Evolutionary conservation across 129 eudicot species (phyloP), one percentile per base, ranked within the genome.

Genomic region (Calendula officinalis): DNA sequence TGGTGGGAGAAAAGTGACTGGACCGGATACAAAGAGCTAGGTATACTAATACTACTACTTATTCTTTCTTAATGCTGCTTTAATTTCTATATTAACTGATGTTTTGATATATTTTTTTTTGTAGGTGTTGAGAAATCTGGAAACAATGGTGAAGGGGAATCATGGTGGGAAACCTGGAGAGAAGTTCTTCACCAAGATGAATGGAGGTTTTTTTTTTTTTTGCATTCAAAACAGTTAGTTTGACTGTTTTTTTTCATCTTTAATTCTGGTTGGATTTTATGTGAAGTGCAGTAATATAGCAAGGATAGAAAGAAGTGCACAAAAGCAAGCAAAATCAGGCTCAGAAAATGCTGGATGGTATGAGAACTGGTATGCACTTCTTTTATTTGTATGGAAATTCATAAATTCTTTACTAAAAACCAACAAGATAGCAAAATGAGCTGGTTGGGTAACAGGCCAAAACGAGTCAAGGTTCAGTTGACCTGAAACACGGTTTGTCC

Each of bases 1-100:
- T 90, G 97, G 95, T 90, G 97, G 97, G 97, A 90, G 89, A 90
- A 90, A 79, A 90, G 97, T 90, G 97, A 90, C 67, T 86, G 92
- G 95, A 90, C 91, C 41, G 92, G 95, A 77, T 90, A 90, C 79
- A 90, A 90, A 75, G 97, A 90, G 81, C 91, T 90, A 79, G 97
- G 97, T 90, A 84, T 35, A 22, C 58, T 44, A 32, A 47, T 8
- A 22, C 30, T 36, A 60, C 63, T 48, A 16, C 30, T 37, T 33
- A 4, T 36, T 50, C 3, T 34, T 34, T 14, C 45, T 42, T 59
- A 2, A 4, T 36, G 9, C 4, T 46, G 1, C 50, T 1, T 45
- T 9, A 10, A 10, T 10, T 51, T 51, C 57, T 0, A 8, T 51
- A 17, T 52, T 35, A 14, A 27, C 27, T 52, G 57, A 27, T n/a